Base-by-base conservation (phyloP, 2,329 filamentous ascomycete species). In the Ilyonectria sp. region DNA sequence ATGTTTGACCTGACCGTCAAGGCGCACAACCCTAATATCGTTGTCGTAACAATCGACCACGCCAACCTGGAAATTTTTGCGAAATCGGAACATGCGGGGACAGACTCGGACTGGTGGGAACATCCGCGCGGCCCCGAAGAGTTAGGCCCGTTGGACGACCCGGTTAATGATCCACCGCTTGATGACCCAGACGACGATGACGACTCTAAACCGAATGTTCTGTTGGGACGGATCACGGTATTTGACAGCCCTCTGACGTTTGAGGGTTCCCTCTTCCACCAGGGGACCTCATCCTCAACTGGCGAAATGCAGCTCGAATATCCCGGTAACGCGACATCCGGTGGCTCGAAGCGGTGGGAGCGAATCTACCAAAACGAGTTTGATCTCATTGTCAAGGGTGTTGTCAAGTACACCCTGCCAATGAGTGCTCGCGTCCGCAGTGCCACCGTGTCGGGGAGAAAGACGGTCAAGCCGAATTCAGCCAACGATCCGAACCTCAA, bases 51-150 rank as follows among this genome's bases (percentile, higher is more conserved):
- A 2, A 90, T 99, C 43, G 91, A 93, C 70, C 91, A 95, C 53
- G 92, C 97, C 77, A 94, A 98, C 78, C 86, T 98, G 64, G 94
- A 97, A 76, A 89, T 99, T 35, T 98, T 98, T 80, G 96, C 96
- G 33, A 97, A 97, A 81, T 98, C 94, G 67, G 94, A 93, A 67
- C 93, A 95, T 77, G 93, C 95, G 13, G 93, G 93, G n/a, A 87
- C 86, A 8, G 89, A 90, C 74, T 87, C 85, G 29, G 86, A 89
- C 75, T 90, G 89, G 88, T 87, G 87, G 86, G 83, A 84, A 21
- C 77, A 78, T 43, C 77, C 76, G 47, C 70, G 76, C 62, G 71
- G 76, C 31, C 74, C 72, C 23, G 70, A 71, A 19, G 71, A 75
- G 19, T 60, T 81, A 10, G 77, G 70, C 15, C 62, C 68, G n/a